Base-by-base conservation (phyloP, 2,329 filamentous ascomycete species). In the Trichoderma breve region DNA sequence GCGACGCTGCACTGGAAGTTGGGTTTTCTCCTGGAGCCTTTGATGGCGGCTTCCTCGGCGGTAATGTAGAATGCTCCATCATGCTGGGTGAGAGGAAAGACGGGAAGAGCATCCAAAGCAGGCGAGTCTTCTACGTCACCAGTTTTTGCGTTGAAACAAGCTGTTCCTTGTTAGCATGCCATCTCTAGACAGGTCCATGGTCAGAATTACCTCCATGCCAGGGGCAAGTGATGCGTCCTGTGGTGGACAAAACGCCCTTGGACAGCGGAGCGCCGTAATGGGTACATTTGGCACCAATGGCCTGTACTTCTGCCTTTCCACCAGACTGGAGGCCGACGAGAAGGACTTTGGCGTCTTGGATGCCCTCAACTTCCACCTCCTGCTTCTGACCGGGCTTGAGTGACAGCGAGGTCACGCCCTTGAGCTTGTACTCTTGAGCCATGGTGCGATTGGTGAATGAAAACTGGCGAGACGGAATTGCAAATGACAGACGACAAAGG, bases 51-150 rank as follows among this genome's bases (percentile, higher is more conserved):
- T 80, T 96, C 91, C 34, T 95, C 93, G 28, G 92, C 94, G 53
- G 91, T 91, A 74, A 99, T 89, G 80, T 94, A 98, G 2, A 98
- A 90, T 6, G 88, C 91, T 36, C 93, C 94, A 76, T 96, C 90
- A 78, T 92, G 94, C 80, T 97, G 91, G 36, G 89, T 84, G 36
- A 98, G 85, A 68, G 93, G 55, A 84, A 97, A 99, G 65, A 91
- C 91, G 60, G 92, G 88, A 30, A 99, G 84, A n/a, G 93, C 87
- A 78, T 98, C 94, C 30, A 97, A 88, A 2, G 93, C 96, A 0
- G 96, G 96, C 0, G 95, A 95, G 79, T 98, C 94, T 83, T 99
- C 96, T 72, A 98, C 93, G 77, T 99, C 96, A 68, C 96, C 96
- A 6, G 92, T 97, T 71, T 88, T 87, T 74, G 93, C 90, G 74